These are phyloP conservation scores for Clarireedia homoeocarpa DNA, from an alignment of 2,329 filamentous ascomycete species.

Conservation along the genomic window DNA sequence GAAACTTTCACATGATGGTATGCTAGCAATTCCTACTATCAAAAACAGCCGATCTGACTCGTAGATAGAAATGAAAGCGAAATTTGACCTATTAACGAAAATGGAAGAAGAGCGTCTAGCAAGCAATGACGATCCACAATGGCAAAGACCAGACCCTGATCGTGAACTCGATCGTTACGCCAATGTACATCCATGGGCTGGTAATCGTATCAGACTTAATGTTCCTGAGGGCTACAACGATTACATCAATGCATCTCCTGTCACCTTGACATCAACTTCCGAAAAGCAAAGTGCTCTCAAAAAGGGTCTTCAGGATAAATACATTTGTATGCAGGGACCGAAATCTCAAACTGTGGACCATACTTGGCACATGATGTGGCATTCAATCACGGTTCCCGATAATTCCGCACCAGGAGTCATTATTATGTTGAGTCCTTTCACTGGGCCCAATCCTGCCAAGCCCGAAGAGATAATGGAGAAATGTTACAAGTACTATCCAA, in stretches of 20 bases:
- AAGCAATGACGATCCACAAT: slow-evolving; percentile 35
- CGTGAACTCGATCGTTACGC: slow-evolving; percentile 70
- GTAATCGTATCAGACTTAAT: slow-evolving; percentile 73
- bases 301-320: slow-evolving; percentile 38
- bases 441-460: slow-evolving; percentile 37
- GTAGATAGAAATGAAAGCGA: slow-evolving; percentile 44
- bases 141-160: slow-evolving; percentile 50
- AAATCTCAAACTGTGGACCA: slow-evolving; percentile 68
- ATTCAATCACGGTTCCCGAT: slow-evolving; percentile 44
- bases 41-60: slow-evolving; percentile 9
- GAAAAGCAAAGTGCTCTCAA: slow-evolving; percentile 22
- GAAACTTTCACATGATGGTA: slow-evolving; percentile 39
- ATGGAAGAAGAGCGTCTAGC: slow-evolving; percentile 36
- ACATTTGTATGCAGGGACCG: slow-evolving; percentile 92
- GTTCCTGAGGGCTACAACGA: slow-evolving; percentile 67
- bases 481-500: slow-evolving; percentile 88
- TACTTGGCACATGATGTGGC: slow-evolving; percentile 93
- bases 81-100: slow-evolving; percentile 56
- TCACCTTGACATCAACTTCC: slow-evolving; percentile 36
- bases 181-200: slow-evolving; percentile 85
- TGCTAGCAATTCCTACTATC: slow-evolving; percentile 21
- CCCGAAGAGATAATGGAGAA: slow-evolving; percentile 53
- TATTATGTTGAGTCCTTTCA: slow-evolving; percentile 88
- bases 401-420: slow-evolving; percentile 69
- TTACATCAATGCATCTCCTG: slow-evolving; percentile 75